Base-by-base conservation (phyloP, 352 stramenopile genomes). In the Phytophthora podocarpi region DNA sequence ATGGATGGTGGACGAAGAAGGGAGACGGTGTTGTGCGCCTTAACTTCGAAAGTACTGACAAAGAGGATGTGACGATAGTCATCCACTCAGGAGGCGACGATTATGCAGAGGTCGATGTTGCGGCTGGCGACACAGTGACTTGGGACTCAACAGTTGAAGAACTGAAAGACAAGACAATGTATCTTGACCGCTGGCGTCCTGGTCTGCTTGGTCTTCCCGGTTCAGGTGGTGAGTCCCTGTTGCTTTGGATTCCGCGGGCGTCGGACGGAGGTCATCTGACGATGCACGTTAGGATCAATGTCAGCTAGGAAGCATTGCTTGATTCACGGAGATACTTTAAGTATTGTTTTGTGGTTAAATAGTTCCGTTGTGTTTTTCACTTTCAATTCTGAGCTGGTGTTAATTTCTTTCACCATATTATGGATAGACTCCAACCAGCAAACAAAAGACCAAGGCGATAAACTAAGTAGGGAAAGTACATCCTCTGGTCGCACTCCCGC, bases 261-360 rank as follows among this genome's bases (percentile, higher is more conserved):
- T 55, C 47, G 12, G 20, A 65, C 30, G 59, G 59, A 27, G 64
- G 59, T 21, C 64, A 65, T 27, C 42, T 70, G 34, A 60, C 41
- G 3, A 40, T 69, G 48, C 52, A 66, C 45, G 59, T 65, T 20
- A 35, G 39, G 49, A 66, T 70, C 11, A 73, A 70, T 73, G 41
- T 65, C 7, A 70, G 55, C 24, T 67, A 67, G 42, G n/a, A n/a
- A n/a, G n/a, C n/a, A n/a, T n/a, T n/a, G n/a, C n/a, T n/a, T n/a
- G n/a, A n/a, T n/a, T n/a, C n/a, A n/a, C n/a, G n/a, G n/a, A n/a
- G n/a, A n/a, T n/a, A n/a, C n/a, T n/a, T n/a, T n/a, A n/a, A n/a
- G n/a, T n/a, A n/a, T n/a, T n/a, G n/a, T n/a, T n/a, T n/a, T n/a
- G n/a, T n/a, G n/a, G n/a, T n/a, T n/a, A n/a, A n/a, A n/a, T n/a